Percentiles rank a stretch among this genome's conserved stretches.
Evolutionary conservation across 1,284 basidiomycete species (phyloP).

Genomic region (Melampsora larici-populina): DNA sequence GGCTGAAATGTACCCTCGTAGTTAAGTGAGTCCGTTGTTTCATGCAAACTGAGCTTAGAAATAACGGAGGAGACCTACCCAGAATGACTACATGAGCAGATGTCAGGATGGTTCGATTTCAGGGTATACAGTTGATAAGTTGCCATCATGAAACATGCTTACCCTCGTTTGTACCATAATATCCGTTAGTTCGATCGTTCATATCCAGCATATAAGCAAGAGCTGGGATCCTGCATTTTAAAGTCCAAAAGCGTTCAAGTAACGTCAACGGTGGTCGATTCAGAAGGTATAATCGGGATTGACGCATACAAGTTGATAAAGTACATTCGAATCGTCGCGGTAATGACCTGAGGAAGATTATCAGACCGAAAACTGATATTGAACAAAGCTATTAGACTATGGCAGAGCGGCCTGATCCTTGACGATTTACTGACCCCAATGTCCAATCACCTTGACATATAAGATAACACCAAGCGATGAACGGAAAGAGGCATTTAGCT

Average conservation of each 20-base stretch:
- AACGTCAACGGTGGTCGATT: not conserved
- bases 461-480: constrained; percentile 80
- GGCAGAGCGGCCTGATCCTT: not conserved
- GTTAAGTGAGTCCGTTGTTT: not conserved
- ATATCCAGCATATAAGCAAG: constrained; percentile 90
- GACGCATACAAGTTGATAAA: constrained; percentile 67
- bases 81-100: constrained; percentile 6
- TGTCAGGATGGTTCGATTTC: not conserved
- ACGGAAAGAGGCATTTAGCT: not conserved
- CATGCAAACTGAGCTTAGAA: not conserved
- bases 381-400: not conserved
- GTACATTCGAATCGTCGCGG: constrained; percentile 71
- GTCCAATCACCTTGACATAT: constrained; percentile 28
- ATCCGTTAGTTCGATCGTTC: constrained; percentile 76
- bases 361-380: constrained; percentile 48
- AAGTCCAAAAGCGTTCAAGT: constrained; percentile 53
- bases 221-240: constrained; percentile 74
- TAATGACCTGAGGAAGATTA: constrained; percentile 61
- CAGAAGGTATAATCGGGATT: constrained; percentile 54
- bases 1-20: no score
- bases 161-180: constrained; percentile 88
- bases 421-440: not conserved
- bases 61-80: not conserved
- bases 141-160: no score
- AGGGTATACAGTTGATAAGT: constrained; percentile 49